A percentile compares a stretch with the other conserved stretches of the same genome.
phyloP scores from a whole-genome alignment of 2,329 filamentous ascomycete genomes.

The Aspergillaceae sp. region DNA sequence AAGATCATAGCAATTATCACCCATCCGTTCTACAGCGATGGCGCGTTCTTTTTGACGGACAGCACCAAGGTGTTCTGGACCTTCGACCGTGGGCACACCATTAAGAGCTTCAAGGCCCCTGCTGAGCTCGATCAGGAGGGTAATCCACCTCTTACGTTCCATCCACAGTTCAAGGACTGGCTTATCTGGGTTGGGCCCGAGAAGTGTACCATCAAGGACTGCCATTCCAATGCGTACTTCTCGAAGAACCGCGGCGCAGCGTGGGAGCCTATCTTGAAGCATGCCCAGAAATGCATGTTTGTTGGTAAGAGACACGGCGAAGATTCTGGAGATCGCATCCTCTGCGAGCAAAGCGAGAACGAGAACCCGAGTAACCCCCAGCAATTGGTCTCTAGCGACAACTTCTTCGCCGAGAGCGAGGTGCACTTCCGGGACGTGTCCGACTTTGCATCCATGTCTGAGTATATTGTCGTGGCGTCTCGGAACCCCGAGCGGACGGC shows the following conservation, averaged over 20 bases:
- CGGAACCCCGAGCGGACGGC: conserved; percentile 53
- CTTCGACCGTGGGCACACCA: conserved; percentile 64
- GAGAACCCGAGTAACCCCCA: conserved; percentile 56
- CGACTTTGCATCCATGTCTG: conserved; percentile 88
- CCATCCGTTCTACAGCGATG: conserved; percentile 73
- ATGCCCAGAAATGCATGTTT: conserved; percentile 78
- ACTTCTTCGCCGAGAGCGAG: conserved; percentile 55
- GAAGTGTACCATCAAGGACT: conserved; percentile 57
- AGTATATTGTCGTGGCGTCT: conserved; percentile 86
- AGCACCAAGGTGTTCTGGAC: conserved; percentile 67
- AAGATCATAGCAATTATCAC: conserved; percentile 63
- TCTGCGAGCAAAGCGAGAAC: conserved; percentile 55
- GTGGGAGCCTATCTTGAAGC: conserved; percentile 68
- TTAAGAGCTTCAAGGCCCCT: conserved; percentile 65
- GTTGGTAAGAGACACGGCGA: conserved; percentile 40
- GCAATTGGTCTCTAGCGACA: conserved; percentile 69
- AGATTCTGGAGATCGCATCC: conserved; percentile 43
- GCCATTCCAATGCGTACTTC: conserved; percentile 65
- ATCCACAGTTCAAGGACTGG: conserved; percentile 79
- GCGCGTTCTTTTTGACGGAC: conserved; percentile 74
- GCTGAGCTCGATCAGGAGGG: conserved; percentile 45
- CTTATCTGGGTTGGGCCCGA: conserved; percentile 75
- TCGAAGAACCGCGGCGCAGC: conserved; percentile 68
- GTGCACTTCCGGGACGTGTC: conserved; percentile 62
- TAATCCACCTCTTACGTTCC: conserved; percentile 62